A percentile compares a stretch with the other conserved stretches of the same genome.
Evolutionary conservation across 495 filamentous ascomycete genomes (phyloP).

Genomic region (Bacidia rubella): DNA sequence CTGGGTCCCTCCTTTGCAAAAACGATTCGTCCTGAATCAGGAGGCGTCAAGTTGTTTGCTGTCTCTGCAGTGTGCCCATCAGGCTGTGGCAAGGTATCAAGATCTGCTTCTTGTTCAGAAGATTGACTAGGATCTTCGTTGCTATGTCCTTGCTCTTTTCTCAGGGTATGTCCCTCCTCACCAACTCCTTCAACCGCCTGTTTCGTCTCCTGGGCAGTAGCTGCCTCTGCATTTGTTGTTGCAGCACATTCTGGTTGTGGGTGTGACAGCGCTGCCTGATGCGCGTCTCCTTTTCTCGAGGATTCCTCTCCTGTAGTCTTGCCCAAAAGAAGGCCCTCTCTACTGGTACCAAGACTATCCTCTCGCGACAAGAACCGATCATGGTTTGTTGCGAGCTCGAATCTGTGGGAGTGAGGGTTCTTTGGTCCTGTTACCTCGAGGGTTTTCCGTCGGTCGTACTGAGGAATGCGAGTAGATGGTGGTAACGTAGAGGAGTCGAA

Average conservation of each 20-base stretch:
- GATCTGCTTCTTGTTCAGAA: not conserved
- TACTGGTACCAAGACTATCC: not conserved
- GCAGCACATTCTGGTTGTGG: not conserved
- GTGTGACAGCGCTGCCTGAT: too few species aligned
- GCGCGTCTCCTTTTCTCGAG: not conserved
- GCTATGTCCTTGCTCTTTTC: not conserved
- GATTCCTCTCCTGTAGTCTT: not conserved
- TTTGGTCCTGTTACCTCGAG: not conserved
- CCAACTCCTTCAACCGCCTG: not conserved
- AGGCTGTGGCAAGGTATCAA: not conserved
- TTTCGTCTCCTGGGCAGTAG: not conserved
- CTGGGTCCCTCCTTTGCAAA: not conserved
- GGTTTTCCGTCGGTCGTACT: constrained; percentile 1
- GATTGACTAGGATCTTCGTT: not conserved
- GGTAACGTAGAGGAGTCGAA: constrained; percentile 63
- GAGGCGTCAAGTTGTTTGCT: not conserved
- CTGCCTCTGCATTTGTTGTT: not conserved
- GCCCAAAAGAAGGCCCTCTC: not conserved
- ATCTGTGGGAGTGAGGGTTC: not conserved
- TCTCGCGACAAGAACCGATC: not conserved
- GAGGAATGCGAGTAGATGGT: constrained; percentile 14
- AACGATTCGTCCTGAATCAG: not conserved
- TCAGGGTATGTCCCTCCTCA: not conserved
- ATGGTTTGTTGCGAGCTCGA: not conserved
- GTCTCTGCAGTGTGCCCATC: not conserved